Base-by-base conservation (phyloP, 2,329 filamentous ascomycete genomes). In the Colletotrichum tamarilloi region DNA sequence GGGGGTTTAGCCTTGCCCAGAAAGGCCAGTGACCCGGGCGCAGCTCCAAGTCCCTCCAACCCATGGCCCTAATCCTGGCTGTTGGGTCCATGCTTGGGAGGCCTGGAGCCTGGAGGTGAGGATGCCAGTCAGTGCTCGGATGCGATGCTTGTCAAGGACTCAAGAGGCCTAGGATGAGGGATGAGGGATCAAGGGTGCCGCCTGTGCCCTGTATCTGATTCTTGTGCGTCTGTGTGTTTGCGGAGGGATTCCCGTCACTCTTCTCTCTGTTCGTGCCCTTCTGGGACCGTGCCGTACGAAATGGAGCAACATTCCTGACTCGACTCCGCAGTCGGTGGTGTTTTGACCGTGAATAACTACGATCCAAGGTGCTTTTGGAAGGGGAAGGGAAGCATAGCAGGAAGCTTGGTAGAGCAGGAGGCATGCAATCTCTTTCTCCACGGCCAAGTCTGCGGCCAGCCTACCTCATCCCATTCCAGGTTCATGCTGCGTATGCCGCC, bases 261-360 rank as follows among this genome's bases (percentile, higher is more conserved):
- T 28, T 19, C 30, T 22, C 35, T 19, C 12, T 11, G 32, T 59
- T 42, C 5, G n/a, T 52, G 28, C 28, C 9, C 22, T 28, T 64
- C 38, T 59, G 35, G 11, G 58, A 14, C 57, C 30, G 46, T 62
- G 58, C 57, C 22, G 30, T 12, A 22, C 46, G 30, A 66, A 30
- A 24, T 42, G 30, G 28, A 32, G n/a, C 32, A 60, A 28, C 68
- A 62, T 62, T 67, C 63, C 57, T 67, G 57, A 52, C 57, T 68
- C 63, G 46, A 38, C 30, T 57, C 56, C 30, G 42, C 46, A 26
- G 42, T 49, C 42, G 19, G 30, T 49, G 49, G 49, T 38, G 56
- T 28, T 64, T 38, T 42, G 64, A 2, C 38, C 35, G 26, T 52
- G 35, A 26, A 26, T 6, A 1, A 49, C 42, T 49, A 7, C 12